Percentiles rank a stretch among this genome's conserved stretches.
Evolutionary conservation across 2,329 filamentous ascomycete genomes (phyloP).

Genomic region (Neofusicoccum ribis): DNA sequence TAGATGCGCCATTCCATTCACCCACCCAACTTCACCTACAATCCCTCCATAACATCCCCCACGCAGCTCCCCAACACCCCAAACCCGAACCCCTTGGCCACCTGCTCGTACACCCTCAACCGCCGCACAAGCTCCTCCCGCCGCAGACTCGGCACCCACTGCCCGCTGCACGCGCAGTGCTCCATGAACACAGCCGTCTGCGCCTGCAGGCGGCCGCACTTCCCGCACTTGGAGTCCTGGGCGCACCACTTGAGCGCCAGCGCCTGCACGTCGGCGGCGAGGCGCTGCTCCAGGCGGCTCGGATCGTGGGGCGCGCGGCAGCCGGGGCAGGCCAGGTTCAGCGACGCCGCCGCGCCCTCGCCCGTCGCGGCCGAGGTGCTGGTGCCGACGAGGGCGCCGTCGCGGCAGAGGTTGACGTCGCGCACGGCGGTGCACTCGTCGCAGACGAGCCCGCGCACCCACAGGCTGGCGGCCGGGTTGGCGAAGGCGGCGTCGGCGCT

Average conservation of each 20-base stretch:
- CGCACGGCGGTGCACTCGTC: slow-evolving; percentile 86
- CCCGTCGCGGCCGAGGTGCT: slow-evolving; percentile 23
- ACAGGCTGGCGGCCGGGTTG: slow-evolving; percentile 78
- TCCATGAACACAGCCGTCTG: slow-evolving; percentile 84
- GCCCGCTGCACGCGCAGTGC: slow-evolving; percentile 89
- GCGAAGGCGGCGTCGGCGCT: slow-evolving; percentile 81
- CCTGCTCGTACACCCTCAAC: slow-evolving; percentile 70
- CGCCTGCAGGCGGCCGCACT: slow-evolving; percentile 64
- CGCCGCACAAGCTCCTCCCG: slow-evolving; percentile 64
- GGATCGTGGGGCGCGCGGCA: slow-evolving; percentile 76
- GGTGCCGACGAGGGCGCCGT: slow-evolving; percentile 73
- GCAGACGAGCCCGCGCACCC: slow-evolving; percentile 76
- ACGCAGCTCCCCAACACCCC: slow-evolving; percentile 75
- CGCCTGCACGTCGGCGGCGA: slow-evolving; percentile 75
- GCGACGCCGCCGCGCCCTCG: slow-evolving; percentile 5
- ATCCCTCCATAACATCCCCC: slow-evolving; percentile 61
- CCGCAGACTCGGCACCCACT: slow-evolving; percentile 74
- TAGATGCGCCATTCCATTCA: no score
- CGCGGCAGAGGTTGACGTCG: slow-evolving; percentile 89
- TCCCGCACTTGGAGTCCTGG: slow-evolving; percentile 86
- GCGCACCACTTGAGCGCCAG: slow-evolving; percentile 78
- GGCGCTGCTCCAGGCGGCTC: slow-evolving; percentile 78
- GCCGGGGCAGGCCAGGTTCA: slow-evolving; percentile 60
- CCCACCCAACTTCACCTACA: background rate
- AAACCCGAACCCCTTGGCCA: slow-evolving; percentile 77